Conservation (phyloP, 805 yeast species). For the Komagataella populi region DNA sequence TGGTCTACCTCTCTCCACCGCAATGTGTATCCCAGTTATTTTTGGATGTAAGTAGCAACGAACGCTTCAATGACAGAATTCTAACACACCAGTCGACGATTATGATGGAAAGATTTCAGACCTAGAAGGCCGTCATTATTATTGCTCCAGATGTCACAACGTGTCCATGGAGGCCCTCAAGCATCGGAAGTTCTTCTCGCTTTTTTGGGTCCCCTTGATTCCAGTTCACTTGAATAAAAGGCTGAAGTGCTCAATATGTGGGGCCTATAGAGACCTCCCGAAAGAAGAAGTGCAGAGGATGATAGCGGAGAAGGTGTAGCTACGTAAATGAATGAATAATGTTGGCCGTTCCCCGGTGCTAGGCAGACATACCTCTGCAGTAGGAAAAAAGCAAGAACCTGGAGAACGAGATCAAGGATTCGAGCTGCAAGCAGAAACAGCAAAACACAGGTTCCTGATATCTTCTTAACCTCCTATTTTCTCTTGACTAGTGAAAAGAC, state of each 20-base stretch:
- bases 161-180: slow-evolving; percentile 11
- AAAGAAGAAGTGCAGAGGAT: slow-evolving; percentile 4
- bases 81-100: not conserved
- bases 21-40: not conserved
- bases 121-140: slow-evolving; percentile 3
- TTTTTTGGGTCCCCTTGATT: slow-evolving; percentile 13
- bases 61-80: not conserved
- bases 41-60: not conserved
- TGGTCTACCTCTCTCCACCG: not conserved
- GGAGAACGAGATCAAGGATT: not conserved
- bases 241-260: slow-evolving; percentile 13
- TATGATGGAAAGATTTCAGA: not conserved
- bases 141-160: slow-evolving; percentile 16
- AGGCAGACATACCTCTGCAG: not conserved
- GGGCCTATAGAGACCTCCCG: slow-evolving; percentile 3
- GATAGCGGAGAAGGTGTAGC: not conserved
- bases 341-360: not conserved
- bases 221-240: slow-evolving; percentile 12
- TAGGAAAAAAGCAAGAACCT: not conserved
- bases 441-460: not conserved
- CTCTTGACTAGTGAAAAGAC: not conserved
- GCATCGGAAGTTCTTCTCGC: slow-evolving; percentile 9
- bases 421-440: not conserved
- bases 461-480: not conserved
- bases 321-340: not conserved